Base-by-base conservation (phyloP, 2,329 filamentous ascomycete genomes). In the Colletotrichum tropicale region DNA sequence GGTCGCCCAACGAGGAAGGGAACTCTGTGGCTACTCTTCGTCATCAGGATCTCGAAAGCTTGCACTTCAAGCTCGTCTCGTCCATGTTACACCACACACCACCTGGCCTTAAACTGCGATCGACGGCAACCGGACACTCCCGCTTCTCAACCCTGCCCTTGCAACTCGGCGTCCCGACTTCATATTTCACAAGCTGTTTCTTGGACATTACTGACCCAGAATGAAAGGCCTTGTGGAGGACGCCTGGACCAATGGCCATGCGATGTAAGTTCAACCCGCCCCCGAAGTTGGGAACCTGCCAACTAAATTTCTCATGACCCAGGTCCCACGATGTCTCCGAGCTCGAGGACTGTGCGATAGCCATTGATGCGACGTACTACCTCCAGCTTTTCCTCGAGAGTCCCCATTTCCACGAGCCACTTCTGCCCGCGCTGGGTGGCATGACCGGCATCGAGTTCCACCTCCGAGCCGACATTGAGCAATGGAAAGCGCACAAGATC, bases 291-390 rank as follows among this genome's bases (percentile, higher is more conserved):
- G 55, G 28, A 12, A 55, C 28, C 28, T 24, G 28, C n/a, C 5
- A 56, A 52, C 76, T 77, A 74, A 77, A 21, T 12, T 58, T 28
- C 24, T 48, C 36, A 8, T 28, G 34, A n/a, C 60, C 13, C 78
- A 91, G 90, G 82, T 90, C 88, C 65, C 90, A 92, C 80, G 88
- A 92, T 75, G 85, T 98, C 79, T 89, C 93, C 76, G 91, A 94
- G 77, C 89, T 98, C 80, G 92, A 94, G 82, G 93, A 93, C 82
- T 92, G 92, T 76, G 91, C 93, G 70, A 91, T 98, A 80, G 96
- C 93, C 78, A 93, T 98, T 81, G 96, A 98, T 87, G 97, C 96
- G 71, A 94, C 94, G 69, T 94, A 98, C 85, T 98, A 97, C 84
- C 91, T 99, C 78, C 91, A 94, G 83, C 92, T 93, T 75, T 91